Conservation (phyloP, 2,329 filamentous ascomycete genomes). For the Sclerotinia sclerotiorum region DNA sequence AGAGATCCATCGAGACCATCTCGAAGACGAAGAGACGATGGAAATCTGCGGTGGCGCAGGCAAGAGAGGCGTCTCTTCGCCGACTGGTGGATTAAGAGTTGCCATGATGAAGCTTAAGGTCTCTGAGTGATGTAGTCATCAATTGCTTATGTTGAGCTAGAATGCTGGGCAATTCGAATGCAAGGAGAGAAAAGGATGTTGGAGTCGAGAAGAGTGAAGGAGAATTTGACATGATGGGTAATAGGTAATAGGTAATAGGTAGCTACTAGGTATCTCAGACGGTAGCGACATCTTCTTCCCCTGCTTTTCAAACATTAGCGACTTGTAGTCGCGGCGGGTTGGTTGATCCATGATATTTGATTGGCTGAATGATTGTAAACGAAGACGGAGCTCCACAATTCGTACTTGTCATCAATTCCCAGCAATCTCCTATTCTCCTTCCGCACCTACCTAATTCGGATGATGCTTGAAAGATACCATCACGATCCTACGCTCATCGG, state of each 20-base stretch:
- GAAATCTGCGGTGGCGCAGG: neutral
- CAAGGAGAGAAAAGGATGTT: neutral
- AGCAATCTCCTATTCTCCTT: neutral
- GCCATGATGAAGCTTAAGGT: neutral
- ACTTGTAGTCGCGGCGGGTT: neutral
- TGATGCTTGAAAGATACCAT: neutral
- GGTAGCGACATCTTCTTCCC: no score
- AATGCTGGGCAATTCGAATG: no score
- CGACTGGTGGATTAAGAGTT: neutral
- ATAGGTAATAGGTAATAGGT: no score
- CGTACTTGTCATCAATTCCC: neutral
- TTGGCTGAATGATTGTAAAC: neutral
- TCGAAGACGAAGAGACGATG: neutral
- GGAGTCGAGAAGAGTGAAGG: neutral
- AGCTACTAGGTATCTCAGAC: no score
- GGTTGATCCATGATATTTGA: neutral
- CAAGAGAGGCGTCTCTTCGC: neutral
- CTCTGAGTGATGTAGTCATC: neutral
- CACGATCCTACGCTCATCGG: neutral
- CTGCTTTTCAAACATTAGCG: no score
- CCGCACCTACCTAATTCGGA: neutral
- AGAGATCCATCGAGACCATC: neutral
- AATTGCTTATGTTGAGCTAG: neutral
- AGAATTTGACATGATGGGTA: no score
- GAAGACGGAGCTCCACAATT: neutral